Evolutionary conservation across 164 flowering plant species (phyloP).

Genomic region (Chimonanthus praecox): DNA sequence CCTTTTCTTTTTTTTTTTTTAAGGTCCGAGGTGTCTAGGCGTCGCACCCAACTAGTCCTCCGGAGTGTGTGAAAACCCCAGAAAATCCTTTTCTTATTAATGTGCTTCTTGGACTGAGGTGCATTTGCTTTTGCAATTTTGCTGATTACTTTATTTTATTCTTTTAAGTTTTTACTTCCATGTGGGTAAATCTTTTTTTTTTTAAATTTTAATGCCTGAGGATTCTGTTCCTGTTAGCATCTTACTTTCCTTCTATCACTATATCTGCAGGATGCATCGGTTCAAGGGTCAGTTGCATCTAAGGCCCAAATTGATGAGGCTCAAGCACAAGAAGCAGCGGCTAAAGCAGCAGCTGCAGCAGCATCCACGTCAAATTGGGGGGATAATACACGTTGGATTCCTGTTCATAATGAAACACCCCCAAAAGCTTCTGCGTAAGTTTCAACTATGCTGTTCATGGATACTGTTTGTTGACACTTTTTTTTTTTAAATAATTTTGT

Average conservation of each 20-base stretch:
- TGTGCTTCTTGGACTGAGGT: no score
- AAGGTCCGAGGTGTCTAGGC: no score
- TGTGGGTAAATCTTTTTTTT: no score
- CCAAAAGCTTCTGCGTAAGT: slow-evolving; percentile 5
- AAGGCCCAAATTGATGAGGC: slow-evolving; percentile 7
- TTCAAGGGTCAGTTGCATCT: slow-evolving; percentile 13
- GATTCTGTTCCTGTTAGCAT: neutral
- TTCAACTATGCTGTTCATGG: neutral
- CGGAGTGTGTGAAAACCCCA: no score
- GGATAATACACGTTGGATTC: neutral
- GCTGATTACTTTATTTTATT: no score
- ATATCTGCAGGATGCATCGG: slow-evolving; percentile 13
- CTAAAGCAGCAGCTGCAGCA: neutral
- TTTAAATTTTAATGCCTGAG: neutral
- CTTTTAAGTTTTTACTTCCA: no score
- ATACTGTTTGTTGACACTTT: neutral
- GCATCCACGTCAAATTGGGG: slow-evolving; percentile 1
- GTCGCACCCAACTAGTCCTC: no score
- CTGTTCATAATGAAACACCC: neutral
- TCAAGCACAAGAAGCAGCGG: neutral
- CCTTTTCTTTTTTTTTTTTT: no score
- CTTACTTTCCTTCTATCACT: neutral
- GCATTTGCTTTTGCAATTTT: no score
- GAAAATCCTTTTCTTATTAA: no score
- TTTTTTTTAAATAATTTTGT: neutral